Conservation (phyloP, 2,329 filamentous ascomycete genomes). For the Colletotrichum echinochloae region DNA sequence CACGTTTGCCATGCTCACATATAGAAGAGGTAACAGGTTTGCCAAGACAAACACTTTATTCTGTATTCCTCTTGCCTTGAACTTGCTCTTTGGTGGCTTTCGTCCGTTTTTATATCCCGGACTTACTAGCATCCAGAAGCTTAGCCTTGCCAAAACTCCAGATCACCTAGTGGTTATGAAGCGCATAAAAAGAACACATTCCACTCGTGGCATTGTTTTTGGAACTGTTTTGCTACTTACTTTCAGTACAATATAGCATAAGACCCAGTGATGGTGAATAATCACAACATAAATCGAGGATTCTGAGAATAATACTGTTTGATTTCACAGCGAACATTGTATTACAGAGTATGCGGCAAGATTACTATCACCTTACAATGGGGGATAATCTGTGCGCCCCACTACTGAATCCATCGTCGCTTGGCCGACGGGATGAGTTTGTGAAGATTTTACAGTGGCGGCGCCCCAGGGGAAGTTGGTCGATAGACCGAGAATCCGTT, state of each 20-base stretch:
- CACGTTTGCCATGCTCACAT: not conserved
- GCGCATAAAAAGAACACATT: too few species aligned
- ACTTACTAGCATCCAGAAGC: not conserved
- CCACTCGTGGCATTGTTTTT: not conserved
- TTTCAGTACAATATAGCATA: accelerated
- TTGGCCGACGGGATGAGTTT: too few species aligned
- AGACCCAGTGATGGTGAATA: not conserved
- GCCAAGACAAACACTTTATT: not conserved
- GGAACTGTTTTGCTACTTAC: not conserved
- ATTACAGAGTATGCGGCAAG: too few species aligned
- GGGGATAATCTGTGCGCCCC: accelerated
- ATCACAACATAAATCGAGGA: not conserved
- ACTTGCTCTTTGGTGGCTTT: not conserved
- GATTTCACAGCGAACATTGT: not conserved
- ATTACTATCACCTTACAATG: accelerated
- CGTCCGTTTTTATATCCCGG: too few species aligned
- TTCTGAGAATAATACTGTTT: not conserved
- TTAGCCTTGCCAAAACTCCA: not conserved
- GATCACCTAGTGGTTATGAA: not conserved
- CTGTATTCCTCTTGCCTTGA: not conserved
- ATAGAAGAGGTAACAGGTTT: not conserved
- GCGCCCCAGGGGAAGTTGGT: not conserved
- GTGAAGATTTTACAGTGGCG: not conserved
- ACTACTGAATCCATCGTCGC: not conserved
- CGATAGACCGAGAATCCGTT: not conserved